Base-by-base conservation (phyloP, 1,139 yeast genomes). In the Pneumocystis jirovecii region DNA sequence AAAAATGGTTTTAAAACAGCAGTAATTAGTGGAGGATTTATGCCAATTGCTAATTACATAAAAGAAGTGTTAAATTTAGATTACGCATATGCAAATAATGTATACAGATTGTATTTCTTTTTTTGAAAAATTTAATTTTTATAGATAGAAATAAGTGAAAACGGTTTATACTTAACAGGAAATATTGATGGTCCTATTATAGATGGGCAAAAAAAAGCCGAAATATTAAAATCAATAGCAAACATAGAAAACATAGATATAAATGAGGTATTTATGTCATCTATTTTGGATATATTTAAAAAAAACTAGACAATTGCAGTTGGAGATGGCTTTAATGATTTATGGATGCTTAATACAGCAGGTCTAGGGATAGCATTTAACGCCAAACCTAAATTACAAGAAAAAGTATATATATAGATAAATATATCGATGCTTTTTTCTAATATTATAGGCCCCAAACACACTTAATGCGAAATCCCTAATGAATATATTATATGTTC, bases 301-400 rank as follows among this genome's bases (percentile, higher is more conserved):
- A 19, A 37, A 25, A 39, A 17, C 12, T 64, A 61, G 83, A 86
- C 0, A 86, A 89, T 63, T 37, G 97, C 97, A 59, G 89, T 95
- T 56, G 99, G 99, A 40, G 98, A 95, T 74, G 98, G 98, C 42
- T 96, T 97, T 35, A 95, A 95, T 72, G 99, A 95, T 76, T 79
- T 95, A 73, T 83, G 83, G 61, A 95, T 95, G 91, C 93, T 95
- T 97, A 82, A 80, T 2, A 83, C 77, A 25, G 97, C 96, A 1
- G 97, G 98, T 0, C 88, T 85, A 74, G 98, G 98, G 25, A 81
- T 95, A 67, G 98, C 98, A 0, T 95, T 96, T 95, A 87, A 90
- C 74, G 98, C 98, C 21, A 95, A 95, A 74, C 97, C 97, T 42
- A 84, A 81, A 69, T 98, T 95, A 3, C 97, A 89, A 74, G 72